Conservation (phyloP, 1,139 yeast genomes). For the Pichia kudriavzevii region DNA sequence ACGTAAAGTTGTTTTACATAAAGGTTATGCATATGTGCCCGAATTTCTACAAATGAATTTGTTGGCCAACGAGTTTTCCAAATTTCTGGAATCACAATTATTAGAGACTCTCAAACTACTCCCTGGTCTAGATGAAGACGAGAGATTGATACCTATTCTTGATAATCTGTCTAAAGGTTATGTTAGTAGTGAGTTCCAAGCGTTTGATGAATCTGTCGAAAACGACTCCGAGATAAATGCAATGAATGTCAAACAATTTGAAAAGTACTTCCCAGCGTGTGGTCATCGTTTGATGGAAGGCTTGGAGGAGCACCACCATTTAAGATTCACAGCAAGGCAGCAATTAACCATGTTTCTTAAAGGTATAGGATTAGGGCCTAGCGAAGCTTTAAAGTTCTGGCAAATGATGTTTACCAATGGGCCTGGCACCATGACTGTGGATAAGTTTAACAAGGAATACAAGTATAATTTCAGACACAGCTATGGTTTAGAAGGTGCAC, state of each 20-base stretch:
- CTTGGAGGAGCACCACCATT: slow-evolving; percentile 55
- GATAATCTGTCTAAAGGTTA: slow-evolving; percentile 74
- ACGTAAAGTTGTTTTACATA: slow-evolving; percentile 56
- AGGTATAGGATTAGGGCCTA: slow-evolving; percentile 80
- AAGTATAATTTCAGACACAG: slow-evolving; percentile 79
- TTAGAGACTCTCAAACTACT: slow-evolving; percentile 66
- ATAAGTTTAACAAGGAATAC: slow-evolving; percentile 81
- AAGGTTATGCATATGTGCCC: slow-evolving; percentile 82
- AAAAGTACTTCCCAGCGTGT: slow-evolving; percentile 76
- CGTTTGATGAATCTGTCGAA: slow-evolving; percentile 28
- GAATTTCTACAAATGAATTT: slow-evolving; percentile 70
- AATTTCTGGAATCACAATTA: slow-evolving; percentile 45
- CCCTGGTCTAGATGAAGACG: slow-evolving; percentile 88
- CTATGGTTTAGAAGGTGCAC: slow-evolving; percentile 87
- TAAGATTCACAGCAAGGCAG: slow-evolving; percentile 76
- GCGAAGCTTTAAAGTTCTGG: slow-evolving; percentile 89
- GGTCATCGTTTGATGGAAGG: slow-evolving; percentile 62
- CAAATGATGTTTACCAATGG: slow-evolving; percentile 54
- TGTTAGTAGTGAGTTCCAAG: slow-evolving; percentile 45
- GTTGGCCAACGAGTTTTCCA: slow-evolving; percentile 55
- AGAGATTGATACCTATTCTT: slow-evolving; percentile 75
- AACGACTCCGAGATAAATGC: slow-evolving; percentile 51
- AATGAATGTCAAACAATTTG: slow-evolving; percentile 47
- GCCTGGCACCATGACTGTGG: slow-evolving; percentile 47
- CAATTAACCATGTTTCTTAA: slow-evolving; percentile 80